These are phyloP conservation scores for Diplocarpon mali DNA, from an alignment of 2,329 filamentous ascomycete genomes.

Conservation along the genomic window DNA sequence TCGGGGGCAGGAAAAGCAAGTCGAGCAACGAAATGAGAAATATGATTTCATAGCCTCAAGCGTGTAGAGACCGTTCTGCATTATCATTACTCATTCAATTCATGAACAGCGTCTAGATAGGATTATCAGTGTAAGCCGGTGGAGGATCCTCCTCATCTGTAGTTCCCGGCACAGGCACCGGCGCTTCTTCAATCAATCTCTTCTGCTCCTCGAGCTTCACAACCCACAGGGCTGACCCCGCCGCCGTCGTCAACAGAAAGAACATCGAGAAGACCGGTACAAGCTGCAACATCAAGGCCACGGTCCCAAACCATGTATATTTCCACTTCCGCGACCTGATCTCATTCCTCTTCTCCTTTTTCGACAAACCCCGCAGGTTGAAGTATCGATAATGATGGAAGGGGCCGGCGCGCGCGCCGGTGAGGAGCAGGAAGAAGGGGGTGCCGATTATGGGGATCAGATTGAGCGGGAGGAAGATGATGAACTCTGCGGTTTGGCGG, in stretches of 20 bases:
- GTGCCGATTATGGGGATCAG: conserved; percentile 76
- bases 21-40: too few species aligned
- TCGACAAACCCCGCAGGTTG: conserved; percentile 62
- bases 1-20: too few species aligned
- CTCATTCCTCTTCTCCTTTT: conserved; percentile 61
- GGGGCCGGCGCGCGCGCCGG: conserved; percentile 77
- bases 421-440: conserved; percentile 77
- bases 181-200: conserved; percentile 15
- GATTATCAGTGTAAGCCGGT: conserved; percentile 23
- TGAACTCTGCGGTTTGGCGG: conserved; percentile 79
- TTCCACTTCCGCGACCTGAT: conserved; percentile 61
- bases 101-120: conserved; percentile 10
- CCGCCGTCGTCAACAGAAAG: conserved; percentile 79
- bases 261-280: conserved; percentile 87
- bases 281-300: conserved; percentile 77
- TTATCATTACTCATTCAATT: too few species aligned
- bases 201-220: conserved; percentile 56
- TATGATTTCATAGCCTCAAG: too few species aligned
- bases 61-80: too few species aligned
- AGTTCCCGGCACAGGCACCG: conserved; percentile 2
- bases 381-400: conserved; percentile 90
- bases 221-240: conserved; percentile 79
- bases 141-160: conserved; percentile 18
- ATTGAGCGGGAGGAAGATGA: conserved; percentile 71
- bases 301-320: conserved; percentile 87